A percentile compares a stretch with the other conserved stretches of the same genome.
These are phyloP conservation scores for Mucor racemosus DNA, from an alignment of 371 early-diverging fungal species.

Conservation along the genomic window DNA sequence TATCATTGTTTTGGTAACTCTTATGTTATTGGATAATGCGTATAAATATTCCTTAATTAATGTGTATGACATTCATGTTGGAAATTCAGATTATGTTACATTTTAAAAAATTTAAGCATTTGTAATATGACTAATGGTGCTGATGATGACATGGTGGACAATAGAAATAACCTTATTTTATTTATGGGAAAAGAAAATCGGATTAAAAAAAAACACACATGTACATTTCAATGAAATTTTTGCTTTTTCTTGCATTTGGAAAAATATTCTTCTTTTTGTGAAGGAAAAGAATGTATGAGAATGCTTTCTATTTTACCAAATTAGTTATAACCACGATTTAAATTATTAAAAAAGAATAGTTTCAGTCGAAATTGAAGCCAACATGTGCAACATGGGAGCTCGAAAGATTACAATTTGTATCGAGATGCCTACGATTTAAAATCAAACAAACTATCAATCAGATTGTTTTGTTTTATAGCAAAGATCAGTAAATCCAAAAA, in stretches of 20 bases:
- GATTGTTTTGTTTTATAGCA: background rate
- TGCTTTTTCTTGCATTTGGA: background rate
- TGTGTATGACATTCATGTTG: too few relatives aligned
- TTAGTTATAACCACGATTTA: background rate
- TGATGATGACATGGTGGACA: constrained; percentile 1
- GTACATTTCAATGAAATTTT: too few relatives aligned
- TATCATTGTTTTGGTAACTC: too few relatives aligned
- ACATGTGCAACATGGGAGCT: background rate
- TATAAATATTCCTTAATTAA: too few relatives aligned
- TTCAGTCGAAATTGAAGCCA: background rate
- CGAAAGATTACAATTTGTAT: background rate
- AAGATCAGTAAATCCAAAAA: too few relatives aligned
- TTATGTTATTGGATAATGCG: too few relatives aligned
- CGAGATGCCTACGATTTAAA: background rate
- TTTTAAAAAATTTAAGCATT: background rate
- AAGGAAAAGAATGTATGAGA: background rate
- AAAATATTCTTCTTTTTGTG: background rate
- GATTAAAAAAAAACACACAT: too few relatives aligned
- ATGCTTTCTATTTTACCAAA: background rate
- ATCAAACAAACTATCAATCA: background rate
- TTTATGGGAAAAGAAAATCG: background rate
- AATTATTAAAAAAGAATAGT: background rate
- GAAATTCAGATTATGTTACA: constrained; percentile 1
- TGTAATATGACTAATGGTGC: background rate
- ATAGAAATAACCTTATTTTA: constrained; percentile 4